Base-by-base conservation (phyloP, 257 asterid genomes). In the Scutellaria barbata region DNA sequence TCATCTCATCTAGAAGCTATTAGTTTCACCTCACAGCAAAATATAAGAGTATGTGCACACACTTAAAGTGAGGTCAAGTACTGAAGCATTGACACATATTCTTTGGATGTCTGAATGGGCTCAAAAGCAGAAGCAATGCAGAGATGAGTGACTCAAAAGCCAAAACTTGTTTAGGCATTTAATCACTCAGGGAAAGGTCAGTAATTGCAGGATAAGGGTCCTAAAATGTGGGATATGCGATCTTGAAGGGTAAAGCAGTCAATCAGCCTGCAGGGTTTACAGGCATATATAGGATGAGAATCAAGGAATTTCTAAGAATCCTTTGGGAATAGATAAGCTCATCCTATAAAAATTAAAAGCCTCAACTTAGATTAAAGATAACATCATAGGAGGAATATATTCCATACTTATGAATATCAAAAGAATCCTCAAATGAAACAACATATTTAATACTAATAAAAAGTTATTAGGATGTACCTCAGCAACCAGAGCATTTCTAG, bases 401-500 rank as follows among this genome's bases (percentile, higher is more conserved):
- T 22, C 25, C 25, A 22, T 22, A 22, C 25, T 25, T 42, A 5
- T n/a, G 56, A 58, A 57, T 9, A 54, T 14, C 2, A 46, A 8
- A 65, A 35, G 22, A 11, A 40, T 22, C 63, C 66, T 11, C 6
- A 6, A 13, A 39, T 3, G 20, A 55, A 59, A 16, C 43, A 60
- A 47, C 14, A 37, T n/a, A n/a, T 30, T 30, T 30, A 30, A 30
- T 30, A 2, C 35, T 30, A 1, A 25, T 1, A 25, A 12, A 13
- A 52, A 48, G 61, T 47, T 1, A 61, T 39, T 17, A 50, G 64
- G 69, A 72, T n/a, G 54, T 78, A 95, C 98, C 99, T 95, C 96
- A 46, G 98, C 99, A 60, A 87, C 99, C 76, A 95, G 75, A 73
- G 88, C 67, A 83, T 95, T 92, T 83, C 95, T 85, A n/a, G 94